A percentile compares a stretch with the other conserved stretches of the same genome.
Conservation (phyloP, 2,329 filamentous ascomycete species). For the Biscogniauxia marginata region DNA sequence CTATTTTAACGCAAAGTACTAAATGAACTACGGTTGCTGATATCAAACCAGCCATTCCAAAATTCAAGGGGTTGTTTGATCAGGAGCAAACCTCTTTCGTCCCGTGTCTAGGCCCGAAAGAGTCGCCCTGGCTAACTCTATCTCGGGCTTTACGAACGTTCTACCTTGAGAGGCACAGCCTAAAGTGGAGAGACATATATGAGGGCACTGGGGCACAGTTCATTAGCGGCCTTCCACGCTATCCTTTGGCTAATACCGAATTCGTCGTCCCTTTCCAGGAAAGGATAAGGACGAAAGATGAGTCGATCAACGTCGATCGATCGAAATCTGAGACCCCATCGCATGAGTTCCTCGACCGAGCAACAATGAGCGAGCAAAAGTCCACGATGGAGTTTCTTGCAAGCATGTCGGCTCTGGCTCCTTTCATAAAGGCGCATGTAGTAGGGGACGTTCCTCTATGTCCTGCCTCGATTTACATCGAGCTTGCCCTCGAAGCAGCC, state of each 20-base stretch:
- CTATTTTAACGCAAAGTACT: background rate
- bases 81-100: background rate
- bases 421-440: constrained; percentile 20
- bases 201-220: constrained; percentile 3
- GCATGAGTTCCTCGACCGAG: constrained; percentile 13
- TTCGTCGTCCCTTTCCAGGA: constrained; percentile 13
- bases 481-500: constrained; percentile 23
- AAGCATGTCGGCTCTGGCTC: constrained; percentile 5
- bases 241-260: constrained; percentile 9
- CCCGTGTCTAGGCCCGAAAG: background rate
- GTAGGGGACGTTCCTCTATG: constrained; percentile 22
- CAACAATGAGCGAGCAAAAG: background rate
- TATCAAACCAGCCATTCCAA: background rate
- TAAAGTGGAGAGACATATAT: constrained; percentile 16
- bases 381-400: constrained; percentile 8
- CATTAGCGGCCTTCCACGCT: constrained; percentile 10
- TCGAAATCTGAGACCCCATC: background rate
- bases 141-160: background rate
- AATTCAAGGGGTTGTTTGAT: constrained; percentile 5
- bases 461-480: constrained; percentile 23
- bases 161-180: background rate
- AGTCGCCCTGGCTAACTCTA: background rate
- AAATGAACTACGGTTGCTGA: background rate
- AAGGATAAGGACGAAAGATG: background rate
- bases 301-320: background rate